A percentile compares a stretch with the other conserved stretches of the same genome.
phyloP scores from a whole-genome alignment of 2,329 filamentous ascomycete species.

The Scopulariopsis brevicaulis region DNA sequence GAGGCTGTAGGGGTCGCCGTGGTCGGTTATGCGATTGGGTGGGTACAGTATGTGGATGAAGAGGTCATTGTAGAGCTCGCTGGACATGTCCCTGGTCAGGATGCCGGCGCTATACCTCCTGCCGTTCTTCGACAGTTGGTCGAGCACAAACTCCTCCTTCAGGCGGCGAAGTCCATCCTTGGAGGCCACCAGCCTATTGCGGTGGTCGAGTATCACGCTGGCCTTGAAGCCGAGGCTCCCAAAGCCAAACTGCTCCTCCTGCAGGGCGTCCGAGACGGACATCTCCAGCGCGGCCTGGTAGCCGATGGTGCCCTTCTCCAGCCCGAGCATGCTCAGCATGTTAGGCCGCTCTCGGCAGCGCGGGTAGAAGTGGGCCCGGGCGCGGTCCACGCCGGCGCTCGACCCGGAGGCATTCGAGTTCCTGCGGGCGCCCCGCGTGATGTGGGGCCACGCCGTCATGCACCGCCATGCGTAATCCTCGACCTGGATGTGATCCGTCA shows the following conservation, averaged over 20 bases:
- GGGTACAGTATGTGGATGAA: slow-evolving; percentile 49
- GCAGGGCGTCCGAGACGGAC: slow-evolving; percentile 50
- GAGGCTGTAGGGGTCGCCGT: slow-evolving; percentile 48
- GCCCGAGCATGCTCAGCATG: slow-evolving; percentile 62
- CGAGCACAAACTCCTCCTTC: slow-evolving; percentile 45
- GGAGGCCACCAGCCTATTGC: slow-evolving; percentile 42
- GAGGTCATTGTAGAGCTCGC: slow-evolving; percentile 50
- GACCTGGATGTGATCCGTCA: slow-evolving; percentile 53
- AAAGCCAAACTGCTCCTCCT: slow-evolving; percentile 51
- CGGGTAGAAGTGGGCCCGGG: slow-evolving; percentile 45
- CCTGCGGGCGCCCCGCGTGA: slow-evolving; percentile 23
- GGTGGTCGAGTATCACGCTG: slow-evolving; percentile 42
- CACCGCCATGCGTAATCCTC: slow-evolving; percentile 52
- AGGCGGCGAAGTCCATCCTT: slow-evolving; percentile 43
- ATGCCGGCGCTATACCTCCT: slow-evolving; percentile 42
- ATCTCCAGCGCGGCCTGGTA: slow-evolving; percentile 58
- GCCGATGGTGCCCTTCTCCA: slow-evolving; percentile 61
- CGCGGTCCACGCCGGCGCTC: slow-evolving; percentile 18
- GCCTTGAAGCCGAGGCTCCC: slow-evolving; percentile 42
- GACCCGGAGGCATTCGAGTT: slow-evolving; percentile 1
- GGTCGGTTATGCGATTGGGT: slow-evolving; percentile 42
- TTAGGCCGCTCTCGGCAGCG: slow-evolving; percentile 52
- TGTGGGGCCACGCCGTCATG: slow-evolving; percentile 51
- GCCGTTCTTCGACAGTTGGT: slow-evolving; percentile 45
- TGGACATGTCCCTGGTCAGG: slow-evolving; percentile 26